Evolutionary conservation across 164 flowering plant genomes (phyloP), one percentile per base, ranked within the genome.

Genomic region (Annona cherimola): DNA sequence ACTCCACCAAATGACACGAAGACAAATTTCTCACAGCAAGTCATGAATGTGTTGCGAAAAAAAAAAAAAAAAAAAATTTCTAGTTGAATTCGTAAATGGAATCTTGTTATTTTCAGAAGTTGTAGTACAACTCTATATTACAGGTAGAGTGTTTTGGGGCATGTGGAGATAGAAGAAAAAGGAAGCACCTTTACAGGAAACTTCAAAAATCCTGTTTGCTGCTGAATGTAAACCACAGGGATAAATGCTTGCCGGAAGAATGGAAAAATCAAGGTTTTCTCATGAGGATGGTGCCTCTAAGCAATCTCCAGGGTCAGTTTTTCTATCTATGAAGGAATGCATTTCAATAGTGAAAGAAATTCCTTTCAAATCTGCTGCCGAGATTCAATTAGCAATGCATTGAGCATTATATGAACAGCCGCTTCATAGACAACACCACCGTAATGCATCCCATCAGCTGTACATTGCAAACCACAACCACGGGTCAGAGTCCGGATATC

Each of bases 401-500:
- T 93, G 18, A 95, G 77, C 90, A 95, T 80, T 44, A 95, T 75
- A 46, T 95, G 99, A 73, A 86, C 69, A 1, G 89, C 86, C 62
- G 95, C 94, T 73, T 93, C 91, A 81, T 93, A 95, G 61, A 95
- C 93, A 73, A 72, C 85, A 26, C 39, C 78, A 74, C 86, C 81
- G 73, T 95, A 95, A 76, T 95, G 99, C 97, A 95, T 91, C 63
- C 98, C 99, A 80, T 95, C 98, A 26, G 46, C 77, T n/a, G 99
- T 87, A 82, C 99, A 95, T 12, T 18, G 71, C 12, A 69, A 43
- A n/a, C 98, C 98, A 79, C 99, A 95, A 19, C 77, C 84, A 75
- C 77, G 77, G 81, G 87, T 90, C 81, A 91, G 80, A 0, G 83
- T 77, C 71, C 71, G 74, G 40, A 91, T 78, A 80, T 96, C 92